Conservation (phyloP, 1,284 basidiomycete species). For the Cystobasidiaceae sp. region DNA sequence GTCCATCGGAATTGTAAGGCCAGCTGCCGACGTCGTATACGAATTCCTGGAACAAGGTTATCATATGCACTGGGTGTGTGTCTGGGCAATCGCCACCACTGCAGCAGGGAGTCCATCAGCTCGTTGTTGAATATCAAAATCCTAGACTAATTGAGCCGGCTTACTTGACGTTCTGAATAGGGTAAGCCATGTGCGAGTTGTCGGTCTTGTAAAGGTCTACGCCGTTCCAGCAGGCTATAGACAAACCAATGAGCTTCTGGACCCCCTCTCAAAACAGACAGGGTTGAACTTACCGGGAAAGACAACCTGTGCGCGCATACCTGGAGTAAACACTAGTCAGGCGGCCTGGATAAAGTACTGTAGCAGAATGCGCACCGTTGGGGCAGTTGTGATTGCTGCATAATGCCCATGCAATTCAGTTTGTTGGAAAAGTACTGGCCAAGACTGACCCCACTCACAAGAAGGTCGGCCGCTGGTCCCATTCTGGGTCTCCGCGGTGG, state of each 20-base stretch:
- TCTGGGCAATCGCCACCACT: constrained; percentile 23
- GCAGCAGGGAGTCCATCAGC: background rate
- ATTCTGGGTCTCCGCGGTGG: constrained; percentile 20
- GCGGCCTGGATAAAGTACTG: background rate
- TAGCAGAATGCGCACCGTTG: background rate
- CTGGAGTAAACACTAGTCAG: background rate
- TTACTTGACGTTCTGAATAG: constrained; percentile 6
- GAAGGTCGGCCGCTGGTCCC: constrained; percentile 3
- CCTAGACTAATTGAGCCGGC: background rate
- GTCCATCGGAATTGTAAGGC: constrained; percentile 16
- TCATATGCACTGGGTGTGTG: constrained; percentile 16
- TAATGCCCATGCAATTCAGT: background rate
- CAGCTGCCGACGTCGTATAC: constrained; percentile 13
- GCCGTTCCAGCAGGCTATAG: constrained; percentile 21
- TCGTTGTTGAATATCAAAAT: no score
- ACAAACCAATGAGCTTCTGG: background rate
- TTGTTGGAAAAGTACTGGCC: background rate
- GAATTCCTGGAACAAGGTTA: constrained; percentile 28
- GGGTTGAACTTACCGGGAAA: constrained; percentile 8
- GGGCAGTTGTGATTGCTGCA: constrained; percentile 7
- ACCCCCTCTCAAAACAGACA: background rate
- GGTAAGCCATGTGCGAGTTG: constrained; percentile 23
- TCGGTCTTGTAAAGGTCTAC: constrained; percentile 25
- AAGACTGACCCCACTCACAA: constrained; percentile 6
- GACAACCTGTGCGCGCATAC: constrained; percentile 24